Evolutionary conservation across 352 stramenopile genomes (phyloP), one percentile per base, ranked within the genome.

Genomic region (Aphanomyces cochlioides): DNA sequence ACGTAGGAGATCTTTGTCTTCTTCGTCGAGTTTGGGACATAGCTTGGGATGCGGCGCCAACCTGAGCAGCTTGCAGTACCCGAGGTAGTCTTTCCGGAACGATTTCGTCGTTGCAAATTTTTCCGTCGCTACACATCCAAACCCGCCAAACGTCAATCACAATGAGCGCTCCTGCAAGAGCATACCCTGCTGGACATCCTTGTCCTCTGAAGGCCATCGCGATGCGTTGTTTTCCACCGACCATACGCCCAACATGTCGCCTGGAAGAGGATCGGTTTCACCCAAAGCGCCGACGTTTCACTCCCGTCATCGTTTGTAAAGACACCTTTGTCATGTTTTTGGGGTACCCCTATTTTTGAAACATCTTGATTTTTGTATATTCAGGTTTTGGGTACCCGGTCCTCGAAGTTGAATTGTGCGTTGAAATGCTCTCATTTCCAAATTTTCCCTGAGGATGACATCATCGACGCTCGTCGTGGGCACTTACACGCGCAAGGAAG

Each of bases 401-500:
- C 28, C 28, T 28, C 28, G 2, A 28, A 28, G 28, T 28, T 28
- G 28, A 28, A 28, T 2, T 28, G 28, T 28, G 28, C 2, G 28
- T 28, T 28, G 28, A 28, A 28, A 28, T 28, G 28, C 28, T 28
- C 1, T 28, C 28, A 28, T 28, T 28, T 28, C 28, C 28, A 28
- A 28, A 28, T 28, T 28, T 28, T 28, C 28, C 28, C 28, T 28
- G 28, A 28, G 43, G 10, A 50, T 50, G 7, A 43, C 34, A 37
- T 15, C 15, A 5, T 59, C 54, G 5, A 47, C 7, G 15, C 36
- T 95, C 2, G 90, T 90, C 57, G 85, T 93, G 21, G 87, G 87
- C 68, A 93, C 85, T n/a, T 95, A 95, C 75, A 91, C 87, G 58
- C 85, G 85, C 67, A 85, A 85, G 71, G 81, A 91, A 76, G 78